Evolutionary conservation across 2,329 filamentous ascomycete species (phyloP).

Genomic region (Xylariaceae sp.): DNA sequence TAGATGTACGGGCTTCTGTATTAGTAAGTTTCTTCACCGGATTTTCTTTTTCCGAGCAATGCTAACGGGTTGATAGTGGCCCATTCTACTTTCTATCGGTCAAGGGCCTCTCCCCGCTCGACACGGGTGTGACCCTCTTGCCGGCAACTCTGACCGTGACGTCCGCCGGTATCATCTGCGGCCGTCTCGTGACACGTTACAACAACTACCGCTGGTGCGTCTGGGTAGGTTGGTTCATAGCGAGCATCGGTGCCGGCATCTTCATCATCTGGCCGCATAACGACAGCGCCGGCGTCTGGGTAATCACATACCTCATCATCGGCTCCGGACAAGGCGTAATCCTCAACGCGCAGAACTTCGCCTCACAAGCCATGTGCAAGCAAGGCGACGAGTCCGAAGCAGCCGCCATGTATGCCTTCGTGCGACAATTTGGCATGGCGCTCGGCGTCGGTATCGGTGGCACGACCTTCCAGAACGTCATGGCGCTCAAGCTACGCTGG

Average conservation of each 20-base stretch:
- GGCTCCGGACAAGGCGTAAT: slow-evolving; percentile 36
- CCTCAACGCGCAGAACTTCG: slow-evolving; percentile 38
- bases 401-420: slow-evolving; percentile 38
- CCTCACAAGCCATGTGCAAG: slow-evolving; percentile 36
- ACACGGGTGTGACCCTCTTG: slow-evolving; percentile 33
- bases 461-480: slow-evolving; percentile 39
- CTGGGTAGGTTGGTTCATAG: slow-evolving; percentile 34
- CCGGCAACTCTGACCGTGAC: slow-evolving; percentile 32
- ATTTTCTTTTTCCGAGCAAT: not conserved
- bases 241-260: slow-evolving; percentile 15
- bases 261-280: slow-evolving; percentile 21
- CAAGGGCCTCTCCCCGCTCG: slow-evolving; percentile 30
- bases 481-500: slow-evolving; percentile 32
- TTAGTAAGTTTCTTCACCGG: slow-evolving; percentile 20
- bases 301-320: slow-evolving; percentile 33
- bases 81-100: slow-evolving; percentile 38
- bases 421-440: slow-evolving; percentile 38
- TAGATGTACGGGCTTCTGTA: slow-evolving; percentile 26
- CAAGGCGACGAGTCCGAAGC: slow-evolving; percentile 36
- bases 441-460: slow-evolving; percentile 39
- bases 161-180: slow-evolving; percentile 31
- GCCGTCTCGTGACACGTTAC: slow-evolving; percentile 21
- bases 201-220: slow-evolving; percentile 34
- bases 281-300: slow-evolving; percentile 32
- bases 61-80: slow-evolving; percentile 14